Base-by-base conservation (phyloP, 805 yeast species). In the Monosporozyma servazzii region DNA sequence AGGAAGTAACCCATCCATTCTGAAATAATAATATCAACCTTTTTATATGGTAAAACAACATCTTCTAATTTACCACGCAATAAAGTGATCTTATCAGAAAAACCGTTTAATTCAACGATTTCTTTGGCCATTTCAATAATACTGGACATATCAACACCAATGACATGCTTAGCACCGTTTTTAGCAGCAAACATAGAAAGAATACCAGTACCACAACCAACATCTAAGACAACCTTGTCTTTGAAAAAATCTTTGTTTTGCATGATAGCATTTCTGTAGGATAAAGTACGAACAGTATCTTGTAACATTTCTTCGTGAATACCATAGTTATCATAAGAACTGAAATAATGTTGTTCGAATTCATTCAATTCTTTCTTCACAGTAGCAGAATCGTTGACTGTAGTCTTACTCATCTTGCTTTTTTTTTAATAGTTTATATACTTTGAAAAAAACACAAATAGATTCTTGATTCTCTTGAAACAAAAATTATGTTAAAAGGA, bases 1-100 rank as follows among this genome's bases (percentile, higher is more conserved):
- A 95, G 71, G 64, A 93, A 93, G 70, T 93, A 93, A 17, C 99
- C 99, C 99, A 93, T 93, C 99, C 99, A 93, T 71, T 93, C 99
- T 56, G 93, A 83, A 54, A 93, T 83, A 58, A 93, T 93, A 60
- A 93, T 91, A 67, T 93, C 99, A 51, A 93, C 99, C 66, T 86
- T 75, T 51, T 82, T 81, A 58, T 77, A 90, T 40, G 98, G 98
- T 59, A 93, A 74, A 44, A 69, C 77, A 51, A 95, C 87, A 63
- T 93, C 99, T 72, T 93, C 99, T 70, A 93, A 76, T 65, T 93
- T 93, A 47, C 99, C 99, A 69, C 86, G 84, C 49, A 91, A 70
- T 53, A 91, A 73, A 36, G 97, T 90, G 66, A 93, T 88, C 64
- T 86, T 86, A 70, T 88, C 95, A 47, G 78, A 74, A 54, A 86